Evolutionary conservation across 116 monocot genomes (phyloP).

Genomic region (Cymodocea nodosa): DNA sequence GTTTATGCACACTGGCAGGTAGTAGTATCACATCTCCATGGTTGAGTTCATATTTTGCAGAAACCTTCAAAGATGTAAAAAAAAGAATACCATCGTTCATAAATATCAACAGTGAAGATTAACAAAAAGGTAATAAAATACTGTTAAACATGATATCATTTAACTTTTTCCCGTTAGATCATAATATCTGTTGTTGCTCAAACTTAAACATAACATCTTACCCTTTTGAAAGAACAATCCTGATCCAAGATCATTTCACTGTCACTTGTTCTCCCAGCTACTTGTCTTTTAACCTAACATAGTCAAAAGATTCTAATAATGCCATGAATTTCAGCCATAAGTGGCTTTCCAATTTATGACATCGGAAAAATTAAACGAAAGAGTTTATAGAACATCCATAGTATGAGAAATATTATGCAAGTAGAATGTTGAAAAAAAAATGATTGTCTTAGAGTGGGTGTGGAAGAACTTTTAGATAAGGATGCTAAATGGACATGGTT

Average conservation of each 20-base stretch:
- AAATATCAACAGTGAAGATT: background rate
- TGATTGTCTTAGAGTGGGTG: no score
- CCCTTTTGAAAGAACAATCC: slow-evolving; percentile 6
- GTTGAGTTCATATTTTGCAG: slow-evolving; percentile 55
- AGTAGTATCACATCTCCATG: slow-evolving; percentile 72
- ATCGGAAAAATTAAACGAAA: background rate
- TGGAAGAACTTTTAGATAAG: background rate
- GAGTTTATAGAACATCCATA: no score
- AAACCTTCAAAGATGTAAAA: slow-evolving; percentile 39
- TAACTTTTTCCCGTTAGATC: background rate
- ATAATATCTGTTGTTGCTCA: background rate
- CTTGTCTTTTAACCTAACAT: slow-evolving; percentile 41
- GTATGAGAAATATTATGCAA: no score
- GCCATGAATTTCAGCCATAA: background rate
- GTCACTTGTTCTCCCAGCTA: background rate
- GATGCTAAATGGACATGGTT: background rate
- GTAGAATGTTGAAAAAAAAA: no score
- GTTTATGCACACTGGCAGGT: slow-evolving; percentile 41
- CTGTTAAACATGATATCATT: background rate
- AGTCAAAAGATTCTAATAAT: background rate
- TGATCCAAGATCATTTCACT: background rate
- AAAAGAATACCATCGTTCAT: background rate
- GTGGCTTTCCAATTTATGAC: background rate
- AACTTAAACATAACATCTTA: background rate
- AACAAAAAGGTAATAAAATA: background rate